These are phyloP conservation scores for Chamaenerion angustifolium DNA, from an alignment of 345 rosid species.

Conservation along the genomic window DNA sequence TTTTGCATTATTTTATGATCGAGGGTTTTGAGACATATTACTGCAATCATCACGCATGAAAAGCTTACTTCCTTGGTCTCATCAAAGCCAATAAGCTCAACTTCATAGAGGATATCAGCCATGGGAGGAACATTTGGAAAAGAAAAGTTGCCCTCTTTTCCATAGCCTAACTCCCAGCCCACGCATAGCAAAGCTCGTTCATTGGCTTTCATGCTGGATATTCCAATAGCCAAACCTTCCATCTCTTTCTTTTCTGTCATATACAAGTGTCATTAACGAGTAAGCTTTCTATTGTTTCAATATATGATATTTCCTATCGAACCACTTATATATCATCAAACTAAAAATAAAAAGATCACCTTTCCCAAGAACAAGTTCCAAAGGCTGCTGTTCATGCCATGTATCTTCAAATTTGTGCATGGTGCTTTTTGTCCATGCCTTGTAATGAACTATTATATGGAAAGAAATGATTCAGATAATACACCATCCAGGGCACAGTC, in stretches of 20 bases:
- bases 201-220: constrained; percentile 79
- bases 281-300: too few relatives aligned
- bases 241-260: constrained; percentile 74
- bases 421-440: constrained; percentile 68
- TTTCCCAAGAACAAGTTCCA: constrained; percentile 69
- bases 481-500: not conserved
- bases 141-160: constrained; percentile 91
- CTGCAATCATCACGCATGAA: not conserved
- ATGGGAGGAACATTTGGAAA: constrained; percentile 90
- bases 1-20: not conserved
- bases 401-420: constrained; percentile 89
- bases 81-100: constrained; percentile 91
- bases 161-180: constrained; percentile 90
- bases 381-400: constrained; percentile 74
- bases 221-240: constrained; percentile 84
- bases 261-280: not conserved
- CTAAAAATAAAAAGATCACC: constrained; percentile 25
- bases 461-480: constrained; percentile 13
- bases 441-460: constrained; percentile 55
- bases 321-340: not conserved
- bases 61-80: constrained; percentile 82
- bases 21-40: too few relatives aligned
- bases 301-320: too few relatives aligned
- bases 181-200: constrained; percentile 70
- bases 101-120: constrained; percentile 82